Evolutionary conservation across 495 filamentous ascomycete genomes (phyloP), one percentile per base, ranked within the genome.

Genomic region (Xylaria longipes): DNA sequence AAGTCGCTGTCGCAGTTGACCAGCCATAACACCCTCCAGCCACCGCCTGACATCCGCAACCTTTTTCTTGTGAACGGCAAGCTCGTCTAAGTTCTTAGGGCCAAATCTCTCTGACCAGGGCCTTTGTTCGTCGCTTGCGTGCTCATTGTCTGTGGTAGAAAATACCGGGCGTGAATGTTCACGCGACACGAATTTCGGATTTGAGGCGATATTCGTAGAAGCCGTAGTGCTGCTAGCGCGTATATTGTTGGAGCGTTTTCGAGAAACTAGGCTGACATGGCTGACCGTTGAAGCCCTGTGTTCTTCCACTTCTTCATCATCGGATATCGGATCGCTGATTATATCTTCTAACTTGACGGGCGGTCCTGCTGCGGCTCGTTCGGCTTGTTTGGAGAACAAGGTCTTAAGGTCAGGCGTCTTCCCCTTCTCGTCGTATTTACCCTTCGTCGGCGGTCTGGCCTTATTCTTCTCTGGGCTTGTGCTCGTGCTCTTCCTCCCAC

Each of bases 21-120:
- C 92, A 45, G 82, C 75, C 65, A 95, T 88, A 0, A 92, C 92
- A 72, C 89, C 86, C 61, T 91, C 87, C 52, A 99, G 80, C 96
- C 97, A 98, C 43, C 76, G 84, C 58, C 88, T 86, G 22, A 98
- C 94, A 81, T 98, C 95, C 20, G 87, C 82, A 27, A 98, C 94
- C 81, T 99, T 99, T 75, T 86, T 93, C 81, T 94, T 97, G 77
- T 99, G 93, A 43, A 98, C 94, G 0, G 91, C 95, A 66, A 98
- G 84, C 80, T 97, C 94, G 37, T 90, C 89, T n/a, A 97, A 71
- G 71, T 87, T 88, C 1, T 77, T 71, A 0, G 97, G 97, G 3
- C 85, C 88, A 78, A 92, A 98, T 75, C 89, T 88, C 74, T 98
- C 94, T 20, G 91, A 90, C 97, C 97, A 99, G 1, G 97, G 94